Evolutionary conservation across 495 filamentous ascomycete species (phyloP).

Genomic region (Xylaria curta): DNA sequence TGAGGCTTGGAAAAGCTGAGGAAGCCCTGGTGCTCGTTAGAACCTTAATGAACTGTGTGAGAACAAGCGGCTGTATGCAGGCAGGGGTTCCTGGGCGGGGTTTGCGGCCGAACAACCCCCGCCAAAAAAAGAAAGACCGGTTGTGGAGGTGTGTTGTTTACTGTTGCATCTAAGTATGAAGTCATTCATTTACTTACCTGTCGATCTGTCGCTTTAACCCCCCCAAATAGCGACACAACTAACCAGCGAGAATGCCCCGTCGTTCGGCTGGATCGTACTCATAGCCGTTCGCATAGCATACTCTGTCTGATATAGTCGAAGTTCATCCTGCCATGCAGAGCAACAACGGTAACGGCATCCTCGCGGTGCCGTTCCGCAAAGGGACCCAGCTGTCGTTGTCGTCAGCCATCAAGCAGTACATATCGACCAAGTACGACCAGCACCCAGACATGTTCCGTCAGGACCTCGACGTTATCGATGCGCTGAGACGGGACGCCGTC

Average conservation of each 20-base stretch:
- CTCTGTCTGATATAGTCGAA: no score
- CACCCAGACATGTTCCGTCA: conserved; percentile 96
- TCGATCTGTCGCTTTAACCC: no score
- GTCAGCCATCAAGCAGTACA: conserved; percentile 89
- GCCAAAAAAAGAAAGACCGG: background rate
- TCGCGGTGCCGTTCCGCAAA: conserved; percentile 82
- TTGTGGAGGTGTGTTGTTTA: background rate
- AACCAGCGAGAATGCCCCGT: conserved; percentile 10
- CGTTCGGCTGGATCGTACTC: background rate
- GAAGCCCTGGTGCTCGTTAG: background rate
- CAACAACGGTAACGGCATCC: conserved; percentile 46
- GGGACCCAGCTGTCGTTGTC: conserved; percentile 79
- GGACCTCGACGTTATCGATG: conserved; percentile 87
- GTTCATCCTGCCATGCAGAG: conserved; percentile 41
- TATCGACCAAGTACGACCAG: conserved; percentile 98
- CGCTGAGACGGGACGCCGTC: conserved; percentile 79
- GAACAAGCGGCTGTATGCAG: background rate
- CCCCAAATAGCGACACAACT: background rate
- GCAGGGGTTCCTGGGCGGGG: conserved; percentile 1
- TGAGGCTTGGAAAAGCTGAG: background rate
- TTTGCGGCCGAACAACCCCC: background rate
- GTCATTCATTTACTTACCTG: conserved; percentile 7
- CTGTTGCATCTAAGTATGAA: conserved; percentile 11
- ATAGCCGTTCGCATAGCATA: conserved; percentile 10
- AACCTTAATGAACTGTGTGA: background rate